Evolutionary conservation across 2,329 filamentous ascomycete species (phyloP).

Genomic region (Aspergillus sp.): DNA sequence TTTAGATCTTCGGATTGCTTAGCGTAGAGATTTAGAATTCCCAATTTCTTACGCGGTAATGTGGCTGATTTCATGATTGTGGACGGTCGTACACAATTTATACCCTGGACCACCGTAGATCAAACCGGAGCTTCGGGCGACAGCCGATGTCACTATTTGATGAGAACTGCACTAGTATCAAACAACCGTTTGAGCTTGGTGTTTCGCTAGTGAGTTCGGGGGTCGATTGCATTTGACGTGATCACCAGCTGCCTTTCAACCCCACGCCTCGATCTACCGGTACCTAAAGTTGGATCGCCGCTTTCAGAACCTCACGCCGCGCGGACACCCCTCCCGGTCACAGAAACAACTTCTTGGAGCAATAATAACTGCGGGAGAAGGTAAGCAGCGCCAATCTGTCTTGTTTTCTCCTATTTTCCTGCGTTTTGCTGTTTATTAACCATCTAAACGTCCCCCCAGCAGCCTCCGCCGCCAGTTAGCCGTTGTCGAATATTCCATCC

Average conservation of each 20-base stretch:
- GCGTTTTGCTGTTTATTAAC: not conserved
- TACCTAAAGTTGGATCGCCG: slow-evolving; percentile 7
- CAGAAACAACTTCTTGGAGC: slow-evolving; percentile 1
- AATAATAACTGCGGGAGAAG: slow-evolving; percentile 1
- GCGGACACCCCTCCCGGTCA: slow-evolving; percentile 9
- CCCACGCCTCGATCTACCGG: slow-evolving; percentile 8
- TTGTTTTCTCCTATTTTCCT: not conserved
- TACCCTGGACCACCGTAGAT: no score
- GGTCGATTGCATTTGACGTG: not conserved
- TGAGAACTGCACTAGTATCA: no score
- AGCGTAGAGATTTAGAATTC: no score
- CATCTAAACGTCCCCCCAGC: not conserved
- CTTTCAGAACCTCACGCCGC: slow-evolving; percentile 18
- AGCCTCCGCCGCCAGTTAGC: not conserved
- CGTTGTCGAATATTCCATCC: not conserved
- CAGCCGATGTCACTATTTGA: no score
- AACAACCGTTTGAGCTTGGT: no score
- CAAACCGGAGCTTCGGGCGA: no score
- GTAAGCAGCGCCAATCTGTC: not conserved
- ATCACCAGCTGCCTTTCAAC: not conserved
- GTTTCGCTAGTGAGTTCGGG: not conserved
- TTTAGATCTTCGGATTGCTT: no score
- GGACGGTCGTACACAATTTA: no score
- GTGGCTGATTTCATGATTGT: no score
- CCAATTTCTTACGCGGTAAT: no score